These are phyloP conservation scores for Gomphus bonarii DNA, from an alignment of 1,284 basidiomycete species.

Conservation along the genomic window DNA sequence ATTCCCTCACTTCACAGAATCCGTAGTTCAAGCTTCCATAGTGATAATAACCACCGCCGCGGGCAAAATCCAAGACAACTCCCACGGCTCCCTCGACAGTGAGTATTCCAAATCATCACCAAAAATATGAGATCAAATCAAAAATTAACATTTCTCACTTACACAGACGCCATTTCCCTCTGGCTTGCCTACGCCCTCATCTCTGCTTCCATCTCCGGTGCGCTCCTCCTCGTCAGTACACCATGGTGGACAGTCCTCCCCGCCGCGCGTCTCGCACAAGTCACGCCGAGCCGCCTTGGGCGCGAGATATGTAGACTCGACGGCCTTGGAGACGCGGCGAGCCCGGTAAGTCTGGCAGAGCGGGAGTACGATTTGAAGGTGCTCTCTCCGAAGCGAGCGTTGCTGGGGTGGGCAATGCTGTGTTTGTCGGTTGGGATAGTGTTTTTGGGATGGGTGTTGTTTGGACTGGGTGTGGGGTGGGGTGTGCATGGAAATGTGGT, in stretches of 20 bases:
- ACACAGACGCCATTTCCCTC: conserved; percentile 25
- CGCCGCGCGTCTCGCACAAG: conserved; percentile 31
- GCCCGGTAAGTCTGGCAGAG: conserved; percentile 22
- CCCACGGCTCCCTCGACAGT: conserved; percentile 28
- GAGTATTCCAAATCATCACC: neutral
- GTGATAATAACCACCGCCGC: conserved; percentile 36
- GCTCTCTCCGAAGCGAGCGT: conserved; percentile 7
- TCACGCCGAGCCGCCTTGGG: conserved; percentile 24
- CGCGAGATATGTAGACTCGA: conserved; percentile 26
- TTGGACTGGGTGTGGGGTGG: conserved; percentile 34
- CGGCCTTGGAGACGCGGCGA: conserved; percentile 19
- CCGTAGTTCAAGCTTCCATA: conserved; percentile 33
- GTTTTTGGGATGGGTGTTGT: conserved; percentile 34
- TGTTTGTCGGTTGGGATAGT: conserved; percentile 23
- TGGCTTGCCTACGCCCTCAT: conserved; percentile 34
- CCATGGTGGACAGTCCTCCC: conserved; percentile 24
- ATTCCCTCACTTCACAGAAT: conserved; percentile 18
- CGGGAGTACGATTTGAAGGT: conserved; percentile 15
- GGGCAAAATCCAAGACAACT: conserved; percentile 31
- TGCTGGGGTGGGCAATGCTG: conserved; percentile 21
- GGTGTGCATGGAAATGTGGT: conserved; percentile 28
- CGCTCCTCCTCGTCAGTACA: conserved; percentile 26
- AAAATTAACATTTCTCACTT: neutral
- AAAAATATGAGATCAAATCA: neutral
- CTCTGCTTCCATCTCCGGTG: conserved; percentile 28